These are phyloP conservation scores for Magnolia officinalis DNA, from an alignment of 164 flowering plant species.

Conservation along the genomic window DNA sequence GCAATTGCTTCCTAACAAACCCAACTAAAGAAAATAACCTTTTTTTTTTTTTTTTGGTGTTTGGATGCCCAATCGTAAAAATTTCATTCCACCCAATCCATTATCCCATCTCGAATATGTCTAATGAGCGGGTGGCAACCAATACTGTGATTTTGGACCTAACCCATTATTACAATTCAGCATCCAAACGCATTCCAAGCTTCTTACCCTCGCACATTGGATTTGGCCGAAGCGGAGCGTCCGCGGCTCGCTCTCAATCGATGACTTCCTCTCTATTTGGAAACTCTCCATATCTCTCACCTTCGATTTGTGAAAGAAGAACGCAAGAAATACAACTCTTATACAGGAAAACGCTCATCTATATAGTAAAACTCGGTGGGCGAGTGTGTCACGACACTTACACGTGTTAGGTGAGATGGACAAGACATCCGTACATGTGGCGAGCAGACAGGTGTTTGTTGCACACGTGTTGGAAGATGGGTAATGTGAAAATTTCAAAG, in stretches of 20 bases:
- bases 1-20: too few relatives aligned
- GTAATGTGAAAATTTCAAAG: background rate
- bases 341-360: background rate
- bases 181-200: background rate
- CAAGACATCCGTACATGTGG: background rate
- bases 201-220: conserved; percentile 7
- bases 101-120: too few relatives aligned
- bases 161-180: too few relatives aligned
- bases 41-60: background rate
- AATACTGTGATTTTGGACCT: too few relatives aligned
- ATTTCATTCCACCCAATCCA: background rate
- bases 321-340: background rate
- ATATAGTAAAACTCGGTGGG: background rate
- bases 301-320: background rate
- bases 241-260: conserved; percentile 11
- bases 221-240: background rate
- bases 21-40: too few relatives aligned
- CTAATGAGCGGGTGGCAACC: background rate
- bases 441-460: background rate
- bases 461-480: background rate
- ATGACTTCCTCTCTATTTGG: conserved; percentile 9
- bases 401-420: background rate
- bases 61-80: too few relatives aligned
- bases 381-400: background rate
- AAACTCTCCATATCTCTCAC: background rate